Conservation (phyloP, 805 yeast genomes). For the Kodamaea hsintzibuensis region DNA sequence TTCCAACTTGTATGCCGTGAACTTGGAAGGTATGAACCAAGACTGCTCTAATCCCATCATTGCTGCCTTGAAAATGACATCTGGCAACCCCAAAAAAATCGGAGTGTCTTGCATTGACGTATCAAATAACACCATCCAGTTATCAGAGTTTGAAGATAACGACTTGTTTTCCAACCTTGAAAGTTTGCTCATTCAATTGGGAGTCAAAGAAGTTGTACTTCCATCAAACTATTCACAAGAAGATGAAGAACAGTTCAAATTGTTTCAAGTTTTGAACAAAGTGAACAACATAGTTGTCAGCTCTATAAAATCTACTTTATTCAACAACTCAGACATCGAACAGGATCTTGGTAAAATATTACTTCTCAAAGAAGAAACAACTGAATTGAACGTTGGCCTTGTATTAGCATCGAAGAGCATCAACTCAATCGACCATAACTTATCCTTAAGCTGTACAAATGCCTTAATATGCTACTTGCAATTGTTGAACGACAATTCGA, state of each 20-base stretch:
- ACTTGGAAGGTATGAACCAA: constrained; percentile 62
- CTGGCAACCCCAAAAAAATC: constrained; percentile 48
- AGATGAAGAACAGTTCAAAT: constrained; percentile 58
- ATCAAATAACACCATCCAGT: constrained; percentile 61
- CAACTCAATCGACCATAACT: constrained; percentile 41
- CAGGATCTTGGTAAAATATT: constrained; percentile 76
- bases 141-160: constrained; percentile 81
- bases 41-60: constrained; percentile 43
- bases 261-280: constrained; percentile 65
- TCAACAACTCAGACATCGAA: constrained; percentile 67
- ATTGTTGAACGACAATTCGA: constrained; percentile 57
- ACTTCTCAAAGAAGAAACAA: constrained; percentile 22
- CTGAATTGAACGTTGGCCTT: constrained; percentile 33
- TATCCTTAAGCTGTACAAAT: constrained; percentile 62
- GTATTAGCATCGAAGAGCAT: constrained; percentile 57
- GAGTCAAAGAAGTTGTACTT: constrained; percentile 80
- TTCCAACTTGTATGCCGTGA: constrained; percentile 36
- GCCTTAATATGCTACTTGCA: constrained; percentile 72
- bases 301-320: constrained; percentile 56
- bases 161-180: constrained; percentile 87
- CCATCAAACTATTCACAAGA: constrained; percentile 42
- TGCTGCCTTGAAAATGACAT: constrained; percentile 37
- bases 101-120: constrained; percentile 84
- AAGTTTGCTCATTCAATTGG: constrained; percentile 81
- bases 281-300: constrained; percentile 77